These are phyloP conservation scores for Lantana camara DNA, from an alignment of 257 asterid genomes.

Conservation along the genomic window DNA sequence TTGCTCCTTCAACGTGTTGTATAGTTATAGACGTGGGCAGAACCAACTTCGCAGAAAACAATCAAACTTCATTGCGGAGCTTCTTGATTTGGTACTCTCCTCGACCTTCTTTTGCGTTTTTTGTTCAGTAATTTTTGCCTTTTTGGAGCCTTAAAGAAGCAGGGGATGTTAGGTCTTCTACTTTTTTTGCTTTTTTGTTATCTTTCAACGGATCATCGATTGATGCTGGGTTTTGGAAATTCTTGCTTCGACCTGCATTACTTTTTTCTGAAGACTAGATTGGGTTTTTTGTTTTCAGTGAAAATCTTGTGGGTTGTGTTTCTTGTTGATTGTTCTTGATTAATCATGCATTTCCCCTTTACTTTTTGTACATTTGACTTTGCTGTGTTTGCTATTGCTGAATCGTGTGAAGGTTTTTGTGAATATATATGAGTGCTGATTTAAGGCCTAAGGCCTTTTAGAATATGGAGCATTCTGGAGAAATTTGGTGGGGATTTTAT, in stretches of 20 bases:
- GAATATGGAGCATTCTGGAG: conserved; percentile 5
- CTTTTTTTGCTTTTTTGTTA: background rate
- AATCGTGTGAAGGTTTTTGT: background rate
- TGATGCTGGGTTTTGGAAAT: too few relatives aligned
- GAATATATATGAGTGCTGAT: background rate
- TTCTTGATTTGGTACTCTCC: conserved; percentile 3
- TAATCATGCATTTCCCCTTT: background rate
- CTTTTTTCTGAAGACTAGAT: background rate
- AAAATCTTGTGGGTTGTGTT: conserved; percentile 1
- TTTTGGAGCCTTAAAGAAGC: background rate
- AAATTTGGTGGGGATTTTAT: background rate
- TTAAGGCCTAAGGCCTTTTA: background rate
- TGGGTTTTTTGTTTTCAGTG: background rate
- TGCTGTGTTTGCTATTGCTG: background rate
- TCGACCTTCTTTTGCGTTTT: background rate
- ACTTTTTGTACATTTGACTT: background rate
- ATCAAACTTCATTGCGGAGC: background rate
- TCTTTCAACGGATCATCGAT: background rate
- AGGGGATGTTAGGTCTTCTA: background rate
- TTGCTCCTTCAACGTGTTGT: too few relatives aligned
- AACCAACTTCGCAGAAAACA: background rate
- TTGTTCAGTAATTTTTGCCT: background rate
- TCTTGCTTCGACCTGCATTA: conserved; percentile 7
- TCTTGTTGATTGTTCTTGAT: conserved; percentile 2
- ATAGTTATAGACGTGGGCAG: too few relatives aligned